Percentiles rank a stretch among this genome's conserved stretches.
These are phyloP conservation scores for Vaccinium corymbosum DNA, from an alignment of 148 eudicot species.

Conservation along the genomic window DNA sequence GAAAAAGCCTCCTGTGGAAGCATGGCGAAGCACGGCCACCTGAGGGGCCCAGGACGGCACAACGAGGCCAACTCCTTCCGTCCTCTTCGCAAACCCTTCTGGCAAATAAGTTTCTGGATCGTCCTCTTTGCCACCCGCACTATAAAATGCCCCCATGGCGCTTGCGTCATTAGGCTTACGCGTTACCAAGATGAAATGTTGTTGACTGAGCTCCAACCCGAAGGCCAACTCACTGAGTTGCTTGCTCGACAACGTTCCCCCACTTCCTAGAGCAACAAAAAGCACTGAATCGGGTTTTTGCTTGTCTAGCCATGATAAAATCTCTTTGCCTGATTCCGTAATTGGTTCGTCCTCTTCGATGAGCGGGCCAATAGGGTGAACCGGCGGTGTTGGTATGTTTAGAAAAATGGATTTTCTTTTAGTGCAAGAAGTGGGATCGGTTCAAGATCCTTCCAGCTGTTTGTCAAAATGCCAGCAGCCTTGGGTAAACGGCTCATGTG, in stretches of 20 bases:
- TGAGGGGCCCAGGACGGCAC: slow-evolving; percentile 27
- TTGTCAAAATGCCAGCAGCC: slow-evolving; percentile 37
- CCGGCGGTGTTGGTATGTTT: slow-evolving; percentile 25
- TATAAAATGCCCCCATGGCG: slow-evolving; percentile 5
- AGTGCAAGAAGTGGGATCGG: slow-evolving; percentile 26
- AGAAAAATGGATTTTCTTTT: slow-evolving; percentile 25
- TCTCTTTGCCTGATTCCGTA: background rate
- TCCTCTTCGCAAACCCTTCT: slow-evolving; percentile 20
- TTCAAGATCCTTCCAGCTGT: slow-evolving; percentile 51
- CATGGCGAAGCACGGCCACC: slow-evolving; percentile 21
- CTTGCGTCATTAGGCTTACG: slow-evolving; percentile 19
- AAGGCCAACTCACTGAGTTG: slow-evolving; percentile 33
- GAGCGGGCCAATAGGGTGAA: slow-evolving; percentile 43
- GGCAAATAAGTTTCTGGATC: slow-evolving; percentile 23
- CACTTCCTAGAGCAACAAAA: slow-evolving; percentile 27
- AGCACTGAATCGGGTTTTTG: slow-evolving; percentile 28
- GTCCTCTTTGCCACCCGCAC: background rate
- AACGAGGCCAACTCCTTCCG: slow-evolving; percentile 17
- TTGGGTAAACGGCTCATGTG: slow-evolving; percentile 19
- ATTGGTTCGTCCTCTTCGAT: slow-evolving; percentile 12
- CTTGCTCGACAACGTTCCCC: slow-evolving; percentile 26
- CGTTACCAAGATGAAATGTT: slow-evolving; percentile 28
- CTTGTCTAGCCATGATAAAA: slow-evolving; percentile 26
- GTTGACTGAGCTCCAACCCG: slow-evolving; percentile 33
- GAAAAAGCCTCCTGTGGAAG: slow-evolving; percentile 14